Evolutionary conservation across 2,329 filamentous ascomycete species (phyloP), one percentile per base, ranked within the genome.

Genomic region (Fusarium acutatum): DNA sequence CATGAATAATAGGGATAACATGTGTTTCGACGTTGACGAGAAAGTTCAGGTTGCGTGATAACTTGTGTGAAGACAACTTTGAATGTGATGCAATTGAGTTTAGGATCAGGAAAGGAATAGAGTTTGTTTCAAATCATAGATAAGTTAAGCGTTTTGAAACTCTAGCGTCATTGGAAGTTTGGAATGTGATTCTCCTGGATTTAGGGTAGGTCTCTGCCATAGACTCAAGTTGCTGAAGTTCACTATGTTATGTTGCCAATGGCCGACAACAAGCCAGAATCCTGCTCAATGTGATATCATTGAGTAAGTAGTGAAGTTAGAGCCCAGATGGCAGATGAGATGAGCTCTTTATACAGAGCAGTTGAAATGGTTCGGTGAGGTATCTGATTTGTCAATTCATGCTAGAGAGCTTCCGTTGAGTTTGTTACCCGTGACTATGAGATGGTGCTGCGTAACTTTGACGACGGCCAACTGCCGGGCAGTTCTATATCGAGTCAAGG

Each of bases 1-100:
- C 62, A 72, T 64, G 75, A 68, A 58, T 59, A 72, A 69, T 66
- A 67, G 41, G 75, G 50, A 71, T 64, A 62, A 54, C 60, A 69
- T 32, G 66, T 73, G 28, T 64, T 52, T 58, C 34, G 30, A 60
- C 18, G 34, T 30, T 43, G 13, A 58, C 3, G 9, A 34, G 7
- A 9, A 20, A 7, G 12, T 17, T 26, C 32, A 26, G n/a, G 7
- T 24, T 17, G 24, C 26, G 32, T 59, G 60, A 6, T 34, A 24
- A 22, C 7, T 13, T 9, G 24, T 15, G 3, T 24, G 12, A 34
- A 24, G 11, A 12, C 15, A 3, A 28, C 10, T 22, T 28, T 37
- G 14, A 28, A 26, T 9, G 20, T 28, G 24, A 13, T 4, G 15
- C 7, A 54, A n/a, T 28, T 28, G 35, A n/a, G 50, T 28, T 38